Evolutionary conservation across 1,284 basidiomycete species (phyloP).

Genomic region (Cystobasidiaceae sp.): DNA sequence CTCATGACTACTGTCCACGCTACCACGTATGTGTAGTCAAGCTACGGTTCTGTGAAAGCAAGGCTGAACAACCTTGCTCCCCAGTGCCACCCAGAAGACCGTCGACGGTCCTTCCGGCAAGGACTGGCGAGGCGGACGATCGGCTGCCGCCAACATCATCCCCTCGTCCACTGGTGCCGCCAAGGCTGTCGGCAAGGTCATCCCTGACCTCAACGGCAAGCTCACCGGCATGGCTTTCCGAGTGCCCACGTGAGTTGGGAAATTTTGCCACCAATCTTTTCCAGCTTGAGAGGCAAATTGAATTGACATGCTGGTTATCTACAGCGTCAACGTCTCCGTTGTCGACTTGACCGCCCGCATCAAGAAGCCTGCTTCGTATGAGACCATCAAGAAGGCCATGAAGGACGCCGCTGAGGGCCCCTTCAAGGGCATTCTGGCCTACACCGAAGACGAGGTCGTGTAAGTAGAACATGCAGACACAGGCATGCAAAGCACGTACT

Average conservation of each 20-base stretch:
- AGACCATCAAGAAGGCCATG: constrained; percentile 83
- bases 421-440: constrained; percentile 77
- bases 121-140: constrained; percentile 86
- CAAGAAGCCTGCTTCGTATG: constrained; percentile 80
- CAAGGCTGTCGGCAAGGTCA: constrained; percentile 83
- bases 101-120: constrained; percentile 94
- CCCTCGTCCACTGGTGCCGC: constrained; percentile 98
- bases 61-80: constrained; percentile 48
- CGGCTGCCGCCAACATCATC: constrained; percentile 97
- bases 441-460: constrained; percentile 92
- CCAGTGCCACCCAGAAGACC: constrained; percentile 98
- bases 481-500: not conserved
- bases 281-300: not conserved
- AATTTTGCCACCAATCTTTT: not conserved
- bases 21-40: constrained; percentile 45
- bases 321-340: constrained; percentile 71
- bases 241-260: constrained; percentile 64
- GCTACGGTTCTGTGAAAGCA: not conserved
- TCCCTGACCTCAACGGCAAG: constrained; percentile 94
- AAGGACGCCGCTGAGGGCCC: constrained; percentile 72
- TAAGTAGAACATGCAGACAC: not conserved
- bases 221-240: constrained; percentile 58
- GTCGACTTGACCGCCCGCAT: constrained; percentile 94
- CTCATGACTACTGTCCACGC: constrained; percentile 98
- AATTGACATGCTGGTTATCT: not conserved